Evolutionary conservation across 192 early-diverging fungal species (phyloP).

Genomic region (Podila verticillata): DNA sequence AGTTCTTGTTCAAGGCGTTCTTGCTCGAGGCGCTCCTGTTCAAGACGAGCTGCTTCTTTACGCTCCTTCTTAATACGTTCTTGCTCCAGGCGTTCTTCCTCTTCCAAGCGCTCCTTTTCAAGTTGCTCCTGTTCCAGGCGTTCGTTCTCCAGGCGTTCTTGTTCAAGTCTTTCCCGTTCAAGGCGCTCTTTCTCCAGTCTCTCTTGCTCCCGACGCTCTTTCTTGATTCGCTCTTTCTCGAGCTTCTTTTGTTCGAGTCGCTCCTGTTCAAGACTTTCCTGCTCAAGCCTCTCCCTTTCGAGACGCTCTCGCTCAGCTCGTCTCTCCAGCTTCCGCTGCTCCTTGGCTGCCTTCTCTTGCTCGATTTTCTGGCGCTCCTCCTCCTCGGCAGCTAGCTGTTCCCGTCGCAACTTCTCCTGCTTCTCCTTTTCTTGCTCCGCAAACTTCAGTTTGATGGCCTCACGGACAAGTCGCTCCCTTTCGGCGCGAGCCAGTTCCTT

Average conservation of each 20-base stretch:
- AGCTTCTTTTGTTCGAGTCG: conserved; percentile 7
- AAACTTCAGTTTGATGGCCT: background rate
- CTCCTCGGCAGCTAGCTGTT: background rate
- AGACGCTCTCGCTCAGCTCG: conserved; percentile 4
- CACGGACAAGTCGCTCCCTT: background rate
- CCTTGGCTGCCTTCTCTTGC: background rate
- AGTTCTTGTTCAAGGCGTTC: conserved; percentile 4
- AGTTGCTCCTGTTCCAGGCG: background rate
- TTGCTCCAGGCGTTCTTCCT: background rate
- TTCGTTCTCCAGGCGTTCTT: conserved; percentile 19
- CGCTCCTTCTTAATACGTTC: conserved; percentile 1
- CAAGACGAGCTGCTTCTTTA: background rate
- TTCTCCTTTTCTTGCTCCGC: background rate
- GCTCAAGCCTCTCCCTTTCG: conserved; percentile 16
- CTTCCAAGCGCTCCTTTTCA: conserved; percentile 11
- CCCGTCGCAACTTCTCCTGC: background rate
- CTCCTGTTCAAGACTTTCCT: conserved; percentile 16
- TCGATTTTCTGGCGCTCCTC: background rate
- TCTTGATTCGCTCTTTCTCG: conserved; percentile 7
- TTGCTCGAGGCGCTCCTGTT: conserved; percentile 1
- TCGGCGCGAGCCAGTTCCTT: background rate
- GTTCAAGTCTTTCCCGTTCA: conserved; percentile 8
- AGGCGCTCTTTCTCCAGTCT: background rate
- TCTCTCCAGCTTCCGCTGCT: background rate
- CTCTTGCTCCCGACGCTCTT: conserved; percentile 8